Evolutionary conservation across 2,329 filamentous ascomycete genomes (phyloP), one percentile per base, ranked within the genome.

Genomic region (Chrysosphaeria jannelii): DNA sequence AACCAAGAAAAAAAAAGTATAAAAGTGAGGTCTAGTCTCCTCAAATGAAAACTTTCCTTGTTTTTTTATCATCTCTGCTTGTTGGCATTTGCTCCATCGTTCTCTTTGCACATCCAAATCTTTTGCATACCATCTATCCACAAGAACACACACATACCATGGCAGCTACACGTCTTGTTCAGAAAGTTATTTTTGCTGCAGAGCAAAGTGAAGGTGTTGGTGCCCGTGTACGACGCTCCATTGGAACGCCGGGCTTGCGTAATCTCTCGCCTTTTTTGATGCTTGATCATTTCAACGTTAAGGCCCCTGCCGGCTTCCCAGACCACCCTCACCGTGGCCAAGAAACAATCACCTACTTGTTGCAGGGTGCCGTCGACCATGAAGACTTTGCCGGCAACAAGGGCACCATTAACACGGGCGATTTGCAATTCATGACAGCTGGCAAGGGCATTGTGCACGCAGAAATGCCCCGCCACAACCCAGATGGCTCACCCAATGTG

Each of bases 341-440:
- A 43, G 75, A 90, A 34, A 59, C 58, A 10, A 85, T 90, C 39
- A 90, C 78, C 1, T 91, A 91, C 41, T 53, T 93, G 14, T 54
- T 93, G n/a, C 48, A 57, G 9, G 81, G 81, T 32, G 74, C 60
- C 4, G 64, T 89, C 28, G 76, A 90, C 46, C 78, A 90, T 39
- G 78, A 90, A 47, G 78, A 90, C 43, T 90, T 90, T 34, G 67
- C 74, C 3, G 78, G 78, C 8, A 67, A 85, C 47, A 57, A 57
- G 23, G 85, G 81, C 27, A 85, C 71, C 4, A 75, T 93, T 34
- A 56, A 68, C 29, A 47, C 70, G 0, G 81, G 81, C n/a, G 81
- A 91, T 40, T 48, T 93, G 22, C 81, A 93, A 41, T 93, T 93
- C 53, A 93, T 93, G 85, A 91, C 81, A 0, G 81, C 81, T 1